A percentile compares a stretch with the other conserved stretches of the same genome.
Evolutionary conservation across 2,329 filamentous ascomycete genomes (phyloP).

Genomic region (Monilinia laxa): DNA sequence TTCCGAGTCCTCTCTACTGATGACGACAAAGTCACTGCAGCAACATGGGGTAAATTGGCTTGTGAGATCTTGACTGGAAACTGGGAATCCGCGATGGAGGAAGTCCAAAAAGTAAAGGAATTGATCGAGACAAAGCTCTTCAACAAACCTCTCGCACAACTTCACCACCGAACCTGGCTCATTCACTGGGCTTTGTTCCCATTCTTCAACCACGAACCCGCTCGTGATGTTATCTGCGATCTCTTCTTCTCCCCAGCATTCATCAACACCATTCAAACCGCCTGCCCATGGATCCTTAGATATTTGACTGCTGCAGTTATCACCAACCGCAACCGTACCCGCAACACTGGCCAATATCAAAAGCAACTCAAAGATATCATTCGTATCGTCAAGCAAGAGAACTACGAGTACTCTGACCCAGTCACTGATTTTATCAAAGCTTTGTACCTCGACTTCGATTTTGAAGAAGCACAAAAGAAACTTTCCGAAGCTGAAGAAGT

Average conservation of each 20-base stretch:
- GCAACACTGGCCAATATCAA: conserved; percentile 86
- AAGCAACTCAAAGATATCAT: conserved; percentile 98
- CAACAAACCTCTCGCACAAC: conserved; percentile 92
- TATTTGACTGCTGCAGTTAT: conserved; percentile 95
- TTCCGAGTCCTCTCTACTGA: conserved; percentile 98
- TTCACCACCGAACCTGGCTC: conserved; percentile 94
- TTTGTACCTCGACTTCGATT: conserved; percentile 93
- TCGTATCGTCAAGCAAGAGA: conserved; percentile 92
- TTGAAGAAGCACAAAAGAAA: conserved; percentile 91
- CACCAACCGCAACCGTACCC: conserved; percentile 77
- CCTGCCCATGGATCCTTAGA: conserved; percentile 92
- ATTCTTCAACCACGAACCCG: conserved; percentile 94
- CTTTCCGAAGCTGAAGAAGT: conserved; percentile 87
- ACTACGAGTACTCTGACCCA: conserved; percentile 95
- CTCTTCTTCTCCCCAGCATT: conserved; percentile 95
- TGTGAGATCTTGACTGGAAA: conserved; percentile 92
- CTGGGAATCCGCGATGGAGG: conserved; percentile 92
- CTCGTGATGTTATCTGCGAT: conserved; percentile 87
- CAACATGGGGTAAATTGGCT: conserved; percentile 97
- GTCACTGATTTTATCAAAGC: conserved; percentile 96
- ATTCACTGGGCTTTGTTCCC: conserved; percentile 99
- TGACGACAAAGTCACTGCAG: conserved; percentile 93
- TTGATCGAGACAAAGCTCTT: conserved; percentile 92
- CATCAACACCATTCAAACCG: conserved; percentile 99
- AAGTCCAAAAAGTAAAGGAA: conserved; percentile 87